Conservation (phyloP, 139 green algal species). For the Picochlorum sp. region DNA sequence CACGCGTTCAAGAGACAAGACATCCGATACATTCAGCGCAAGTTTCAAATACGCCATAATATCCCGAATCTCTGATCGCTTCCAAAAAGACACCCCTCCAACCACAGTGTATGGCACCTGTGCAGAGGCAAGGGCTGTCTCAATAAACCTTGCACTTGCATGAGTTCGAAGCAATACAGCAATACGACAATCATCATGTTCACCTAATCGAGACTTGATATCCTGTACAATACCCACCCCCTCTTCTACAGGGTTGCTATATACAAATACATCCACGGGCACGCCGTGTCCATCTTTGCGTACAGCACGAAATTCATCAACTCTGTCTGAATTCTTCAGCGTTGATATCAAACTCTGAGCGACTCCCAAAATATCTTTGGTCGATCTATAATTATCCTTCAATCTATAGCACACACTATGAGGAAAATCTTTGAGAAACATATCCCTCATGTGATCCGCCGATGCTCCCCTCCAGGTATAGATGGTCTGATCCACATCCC, state of each 20-base stretch:
- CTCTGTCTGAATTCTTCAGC: too few relatives aligned
- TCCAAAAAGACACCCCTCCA: slow-evolving; percentile 45
- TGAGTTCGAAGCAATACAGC: slow-evolving; percentile 44
- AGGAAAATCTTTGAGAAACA: slow-evolving; percentile 30
- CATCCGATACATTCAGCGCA: slow-evolving; percentile 29
- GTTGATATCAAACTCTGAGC: slow-evolving; percentile 19
- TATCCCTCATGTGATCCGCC: slow-evolving; percentile 34
- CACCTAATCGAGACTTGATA: not conserved
- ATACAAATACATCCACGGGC: not conserved
- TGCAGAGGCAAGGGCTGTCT: slow-evolving; percentile 28
- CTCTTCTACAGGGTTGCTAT: not conserved
- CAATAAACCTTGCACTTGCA: slow-evolving; percentile 23
- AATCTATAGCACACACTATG: slow-evolving; percentile 11
- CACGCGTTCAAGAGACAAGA: slow-evolving; percentile 38
- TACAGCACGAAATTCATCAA: not conserved
- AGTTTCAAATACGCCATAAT: slow-evolving; percentile 49
- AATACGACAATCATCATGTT: slow-evolving; percentile 19
- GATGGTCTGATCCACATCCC: slow-evolving; percentile 75
- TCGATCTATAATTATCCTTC: slow-evolving; percentile 41
- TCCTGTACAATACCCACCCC: not conserved
- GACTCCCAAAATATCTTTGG: slow-evolving; percentile 33
- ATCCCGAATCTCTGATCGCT: slow-evolving; percentile 42
- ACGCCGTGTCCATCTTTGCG: not conserved
- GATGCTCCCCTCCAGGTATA: slow-evolving; percentile 61
- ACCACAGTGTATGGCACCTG: slow-evolving; percentile 38